Evolutionary conservation across 1,284 basidiomycete species (phyloP), one percentile per base, ranked within the genome.

Genomic region (Tremellales sp.): DNA sequence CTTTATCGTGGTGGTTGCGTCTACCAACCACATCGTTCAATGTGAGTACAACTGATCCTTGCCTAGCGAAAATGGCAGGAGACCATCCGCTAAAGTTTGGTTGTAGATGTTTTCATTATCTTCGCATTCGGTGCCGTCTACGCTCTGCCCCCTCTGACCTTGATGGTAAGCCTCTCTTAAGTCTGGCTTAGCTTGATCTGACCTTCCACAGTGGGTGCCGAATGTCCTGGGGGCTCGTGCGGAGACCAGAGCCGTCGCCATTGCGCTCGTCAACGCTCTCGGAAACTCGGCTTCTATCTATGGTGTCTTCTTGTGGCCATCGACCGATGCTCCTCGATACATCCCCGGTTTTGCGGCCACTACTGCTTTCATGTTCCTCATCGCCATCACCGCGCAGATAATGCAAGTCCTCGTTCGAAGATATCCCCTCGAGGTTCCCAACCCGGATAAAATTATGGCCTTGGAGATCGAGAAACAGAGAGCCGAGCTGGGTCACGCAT

Each of bases 281-380:
- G 67, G 67, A 16, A 70, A 70, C 48, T 58, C 54, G 10, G 67
- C 67, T 3, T 66, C 70, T 6, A 75, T 76, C 58, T 76, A 76
- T 52, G 75, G 75, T 40, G 70, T 72, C 22, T 76, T 77, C 68
- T 66, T 77, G 10, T 76, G 75, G 75, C 75, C 75, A 10, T 45
- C 57, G 6, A 65, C 51, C 13, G 70, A 73, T 37, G 67, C 65
- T 14, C 74, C 75, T 1, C 58, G 73, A 28, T 76, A 74, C 54
- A 68, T 72, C 32, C 73, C 71, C 29, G 75, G 75, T 2, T 76
- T 75, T 57, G 60, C 70, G 9, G 70, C 70, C 4, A 72, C 73
- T 1, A 67, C 74, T 33, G 57, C 70, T 19, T 70, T 58, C 45
- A 67, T 74, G 51, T 53, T 66, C 16, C 50, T 58, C 26, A 63